Evolutionary conservation across 1,139 yeast species (phyloP).

Genomic region (Diutina pseudorugosa): DNA sequence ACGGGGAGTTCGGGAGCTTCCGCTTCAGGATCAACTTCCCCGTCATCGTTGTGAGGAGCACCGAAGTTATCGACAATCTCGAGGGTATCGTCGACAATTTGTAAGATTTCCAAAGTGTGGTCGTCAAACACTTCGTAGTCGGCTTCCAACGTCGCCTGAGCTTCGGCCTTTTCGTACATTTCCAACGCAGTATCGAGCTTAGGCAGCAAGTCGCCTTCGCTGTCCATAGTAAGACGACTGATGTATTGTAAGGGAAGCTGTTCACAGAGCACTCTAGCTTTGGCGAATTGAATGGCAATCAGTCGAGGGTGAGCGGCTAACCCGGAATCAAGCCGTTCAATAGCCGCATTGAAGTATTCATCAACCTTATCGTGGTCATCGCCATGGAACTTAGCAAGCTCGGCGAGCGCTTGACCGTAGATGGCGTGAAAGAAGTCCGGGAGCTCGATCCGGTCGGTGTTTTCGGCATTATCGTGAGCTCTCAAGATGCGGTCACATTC

Average conservation of each 20-base stretch:
- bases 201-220: conserved; percentile 11
- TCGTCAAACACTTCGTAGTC: conserved; percentile 20
- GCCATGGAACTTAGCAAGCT: conserved; percentile 46
- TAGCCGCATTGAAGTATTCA: conserved; percentile 55
- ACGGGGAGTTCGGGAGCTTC: conserved; percentile 24
- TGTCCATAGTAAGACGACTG: conserved; percentile 32
- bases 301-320: conserved; percentile 35
- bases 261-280: conserved; percentile 42
- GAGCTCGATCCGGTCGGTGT: conserved; percentile 15
- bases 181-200: conserved; percentile 30
- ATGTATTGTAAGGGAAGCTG: conserved; percentile 47
- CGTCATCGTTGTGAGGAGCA: conserved; percentile 32
- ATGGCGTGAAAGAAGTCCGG: conserved; percentile 58
- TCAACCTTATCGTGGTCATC: conserved; percentile 25
- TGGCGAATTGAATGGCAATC: conserved; percentile 36
- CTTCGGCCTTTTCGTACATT: conserved; percentile 34
- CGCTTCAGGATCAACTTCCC: conserved; percentile 14
- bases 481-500: conserved; percentile 80
- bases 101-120: conserved; percentile 37
- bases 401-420: conserved; percentile 63
- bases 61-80: conserved; percentile 61
- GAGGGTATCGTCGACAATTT: conserved; percentile 48
- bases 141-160: conserved; percentile 15
- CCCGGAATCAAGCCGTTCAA: conserved; percentile 60
- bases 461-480: conserved; percentile 3